Evolutionary conservation across 2,329 filamentous ascomycete genomes (phyloP), one percentile per base, ranked within the genome.

Genomic region (Fusarium nanum): DNA sequence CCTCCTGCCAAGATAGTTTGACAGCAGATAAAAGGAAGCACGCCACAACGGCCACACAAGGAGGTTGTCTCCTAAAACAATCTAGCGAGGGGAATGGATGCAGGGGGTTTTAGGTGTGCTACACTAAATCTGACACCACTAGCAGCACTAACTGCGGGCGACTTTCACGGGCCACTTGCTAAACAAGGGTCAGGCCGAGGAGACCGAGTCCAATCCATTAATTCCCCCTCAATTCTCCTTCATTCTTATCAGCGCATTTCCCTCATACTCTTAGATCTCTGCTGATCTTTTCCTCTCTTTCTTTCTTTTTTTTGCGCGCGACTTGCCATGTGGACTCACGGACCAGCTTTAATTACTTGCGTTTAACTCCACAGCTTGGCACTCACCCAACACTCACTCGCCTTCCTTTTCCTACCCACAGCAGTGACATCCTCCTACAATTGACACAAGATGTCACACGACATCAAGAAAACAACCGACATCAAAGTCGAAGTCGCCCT

Each of bases 361-460:
- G 60, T 66, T 34, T 34, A 40, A 54, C 63, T 66, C 63, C 63
- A 66, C 63, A 40, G 7, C 63, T 66, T 66, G 63, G 62, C 55
- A 23, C 57, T 44, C n/a, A 28, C 25, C 25, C 25, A 27, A 28
- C 50, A 11, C 20, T 37, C 23, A 54, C 42, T n/a, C 54, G 53
- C 58, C 20, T 62, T 64, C 28, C 16, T 20, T 30, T 47, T 37
- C 28, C 22, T 11, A 16, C 23, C n/a, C n/a, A n/a, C n/a, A n/a
- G n/a, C n/a, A n/a, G n/a, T n/a, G n/a, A n/a, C n/a, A n/a, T n/a
- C n/a, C n/a, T n/a, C n/a, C n/a, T n/a, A n/a, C n/a, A n/a, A n/a
- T n/a, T n/a, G n/a, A n/a, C n/a, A n/a, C n/a, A n/a, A n/a, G n/a
- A 70, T 70, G 66, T 67, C 66, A 50, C 66, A 69, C 45, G 66